A percentile compares a stretch with the other conserved stretches of the same genome.
phyloP scores from a whole-genome alignment of 495 filamentous ascomycete genomes.

The Bathelium albidoporum region DNA sequence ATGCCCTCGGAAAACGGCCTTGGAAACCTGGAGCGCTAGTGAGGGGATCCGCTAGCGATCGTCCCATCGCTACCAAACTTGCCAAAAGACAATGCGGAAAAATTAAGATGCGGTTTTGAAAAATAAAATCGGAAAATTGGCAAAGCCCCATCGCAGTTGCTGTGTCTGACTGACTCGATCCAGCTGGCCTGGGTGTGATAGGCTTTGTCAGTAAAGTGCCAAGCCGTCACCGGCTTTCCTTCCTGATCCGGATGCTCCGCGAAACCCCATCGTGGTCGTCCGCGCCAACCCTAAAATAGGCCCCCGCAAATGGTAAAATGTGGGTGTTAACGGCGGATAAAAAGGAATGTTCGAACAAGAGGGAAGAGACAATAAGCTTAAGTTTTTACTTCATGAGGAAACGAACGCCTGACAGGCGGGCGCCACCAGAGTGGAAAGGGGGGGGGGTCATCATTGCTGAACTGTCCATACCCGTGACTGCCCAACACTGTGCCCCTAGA shows the following conservation, averaged over 20 bases:
- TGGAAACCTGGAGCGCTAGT: neutral
- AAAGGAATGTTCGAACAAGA: neutral
- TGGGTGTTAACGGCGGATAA: neutral
- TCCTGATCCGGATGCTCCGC: neutral
- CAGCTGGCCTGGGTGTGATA: neutral
- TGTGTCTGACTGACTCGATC: neutral
- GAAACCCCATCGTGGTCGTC: neutral
- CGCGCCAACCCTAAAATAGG: neutral
- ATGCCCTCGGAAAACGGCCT: neutral
- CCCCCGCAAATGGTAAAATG: neutral
- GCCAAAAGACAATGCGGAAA: neutral
- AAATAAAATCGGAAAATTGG: neutral
- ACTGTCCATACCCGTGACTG: neutral
- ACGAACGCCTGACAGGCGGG: neutral
- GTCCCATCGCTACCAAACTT: neutral
- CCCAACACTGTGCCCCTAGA: neutral
- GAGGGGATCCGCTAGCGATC: neutral
- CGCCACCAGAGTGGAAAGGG: neutral
- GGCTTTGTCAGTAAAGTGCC: neutral
- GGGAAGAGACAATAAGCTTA: neutral
- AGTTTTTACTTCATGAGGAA: no score
- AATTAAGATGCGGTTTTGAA: constrained; percentile 1
- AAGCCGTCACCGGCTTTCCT: neutral
- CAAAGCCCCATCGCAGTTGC: neutral
- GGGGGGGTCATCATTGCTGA: neutral